Percentiles rank a stretch among this genome's conserved stretches.
Conservation (phyloP, 768 basidiomycete species). For the Amanita polypyramis region DNA sequence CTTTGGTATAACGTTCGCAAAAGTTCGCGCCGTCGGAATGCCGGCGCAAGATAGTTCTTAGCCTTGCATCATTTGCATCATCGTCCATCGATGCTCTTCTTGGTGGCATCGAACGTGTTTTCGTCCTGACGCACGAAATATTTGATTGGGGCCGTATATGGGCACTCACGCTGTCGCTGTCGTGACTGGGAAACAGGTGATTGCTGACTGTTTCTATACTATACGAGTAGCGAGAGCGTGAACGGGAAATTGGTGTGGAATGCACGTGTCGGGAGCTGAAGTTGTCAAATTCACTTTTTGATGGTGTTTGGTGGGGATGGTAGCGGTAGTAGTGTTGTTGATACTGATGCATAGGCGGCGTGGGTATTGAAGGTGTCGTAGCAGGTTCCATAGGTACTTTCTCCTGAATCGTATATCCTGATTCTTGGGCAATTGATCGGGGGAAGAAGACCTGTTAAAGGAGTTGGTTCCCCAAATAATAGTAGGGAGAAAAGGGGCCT, state of each 20-base stretch:
- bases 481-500: constrained; percentile 14
- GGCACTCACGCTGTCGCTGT: constrained; percentile 24
- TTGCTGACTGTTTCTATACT: constrained; percentile 3
- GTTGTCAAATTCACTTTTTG: constrained; percentile 1
- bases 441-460: constrained; percentile 62
- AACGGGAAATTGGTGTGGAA: neutral
- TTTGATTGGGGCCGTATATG: constrained; percentile 17
- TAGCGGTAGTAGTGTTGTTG: neutral
- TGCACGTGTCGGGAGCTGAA: neutral
- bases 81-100: constrained; percentile 15
- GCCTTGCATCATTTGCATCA: constrained; percentile 21
- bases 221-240: neutral
- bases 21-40: constrained; percentile 22
- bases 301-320: neutral
- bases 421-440: constrained; percentile 55
- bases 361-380: constrained; percentile 14
- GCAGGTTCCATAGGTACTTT: constrained; percentile 16
- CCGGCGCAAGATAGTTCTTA: constrained; percentile 15
- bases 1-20: constrained; percentile 15
- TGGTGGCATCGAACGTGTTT: constrained; percentile 8
- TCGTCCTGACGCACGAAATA: constrained; percentile 11
- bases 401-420: constrained; percentile 44
- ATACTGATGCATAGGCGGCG: constrained; percentile 2
- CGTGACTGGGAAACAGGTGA: constrained; percentile 25
- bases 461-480: constrained; percentile 3